A percentile compares a stretch with the other conserved stretches of the same genome.
Evolutionary conservation across 192 early-diverging fungal species (phyloP).

Genomic region (Podila verticillata): DNA sequence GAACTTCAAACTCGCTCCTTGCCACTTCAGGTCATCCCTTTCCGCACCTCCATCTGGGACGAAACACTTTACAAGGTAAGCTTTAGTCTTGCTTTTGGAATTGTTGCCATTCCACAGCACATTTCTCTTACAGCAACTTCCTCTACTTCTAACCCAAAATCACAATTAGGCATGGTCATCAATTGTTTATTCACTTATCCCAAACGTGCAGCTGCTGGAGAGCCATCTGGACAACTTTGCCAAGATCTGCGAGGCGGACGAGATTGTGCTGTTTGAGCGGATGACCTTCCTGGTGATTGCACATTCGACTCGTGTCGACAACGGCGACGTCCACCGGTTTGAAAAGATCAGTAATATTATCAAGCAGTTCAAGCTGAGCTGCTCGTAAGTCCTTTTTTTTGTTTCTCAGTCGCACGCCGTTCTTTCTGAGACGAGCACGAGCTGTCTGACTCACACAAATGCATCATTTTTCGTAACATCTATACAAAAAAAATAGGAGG

Average conservation of each 20-base stretch:
- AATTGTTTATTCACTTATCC: constrained; percentile 95
- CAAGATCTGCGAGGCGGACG: constrained; percentile 87
- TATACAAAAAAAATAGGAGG: constrained; percentile 57
- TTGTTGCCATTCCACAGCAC: constrained; percentile 17
- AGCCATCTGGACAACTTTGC: constrained; percentile 82
- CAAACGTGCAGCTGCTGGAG: constrained; percentile 88
- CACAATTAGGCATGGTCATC: constrained; percentile 89
- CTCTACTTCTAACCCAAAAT: constrained; percentile 40
- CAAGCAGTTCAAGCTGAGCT: constrained; percentile 91
- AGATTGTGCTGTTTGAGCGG: constrained; percentile 95
- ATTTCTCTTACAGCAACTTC: constrained; percentile 25
- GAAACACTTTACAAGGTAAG: constrained; percentile 87
- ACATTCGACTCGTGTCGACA: constrained; percentile 68
- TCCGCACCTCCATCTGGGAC: constrained; percentile 90
- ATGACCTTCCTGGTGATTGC: constrained; percentile 97
- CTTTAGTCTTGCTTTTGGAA: background rate
- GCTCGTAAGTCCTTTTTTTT: constrained; percentile 60
- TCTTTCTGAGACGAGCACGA: too few relatives aligned
- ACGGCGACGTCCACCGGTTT: constrained; percentile 81
- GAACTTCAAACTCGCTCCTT: constrained; percentile 76
- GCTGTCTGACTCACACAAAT: background rate
- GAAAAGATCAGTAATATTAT: constrained; percentile 93
- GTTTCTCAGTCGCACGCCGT: background rate
- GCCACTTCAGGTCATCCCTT: constrained; percentile 75
- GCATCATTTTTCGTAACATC: background rate